Evolutionary conservation across 2,329 filamentous ascomycete species (phyloP).

Genomic region (Drechslerella dactyloides): DNA sequence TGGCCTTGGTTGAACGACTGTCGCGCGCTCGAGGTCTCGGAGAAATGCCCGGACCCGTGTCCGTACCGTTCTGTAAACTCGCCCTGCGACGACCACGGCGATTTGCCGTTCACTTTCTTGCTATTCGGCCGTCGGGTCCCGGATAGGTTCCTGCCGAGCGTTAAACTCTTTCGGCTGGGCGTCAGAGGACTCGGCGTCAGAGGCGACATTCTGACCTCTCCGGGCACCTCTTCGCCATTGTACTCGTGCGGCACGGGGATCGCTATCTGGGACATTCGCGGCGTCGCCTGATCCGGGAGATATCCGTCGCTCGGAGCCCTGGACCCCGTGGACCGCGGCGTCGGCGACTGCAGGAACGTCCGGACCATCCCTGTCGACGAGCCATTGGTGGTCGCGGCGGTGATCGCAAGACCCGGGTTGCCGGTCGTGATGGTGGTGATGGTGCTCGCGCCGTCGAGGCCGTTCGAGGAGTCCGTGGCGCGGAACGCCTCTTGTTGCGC

Average conservation of each 20-base stretch:
- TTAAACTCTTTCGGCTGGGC: slow-evolving; percentile 15
- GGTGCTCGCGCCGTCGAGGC: slow-evolving; percentile 13
- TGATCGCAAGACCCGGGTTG: too few species aligned
- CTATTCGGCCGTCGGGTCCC: slow-evolving; percentile 29
- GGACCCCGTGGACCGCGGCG: slow-evolving; percentile 34
- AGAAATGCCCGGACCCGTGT: slow-evolving; percentile 35
- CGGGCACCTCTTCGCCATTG: slow-evolving; percentile 16
- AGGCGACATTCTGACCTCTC: slow-evolving; percentile 28
- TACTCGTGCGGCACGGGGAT: slow-evolving; percentile 44
- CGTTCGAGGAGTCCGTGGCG: neutral
- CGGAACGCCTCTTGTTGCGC: slow-evolving; percentile 36
- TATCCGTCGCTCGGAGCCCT: slow-evolving; percentile 41
- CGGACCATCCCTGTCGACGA: slow-evolving; percentile 25
- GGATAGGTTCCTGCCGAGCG: slow-evolving; percentile 36
- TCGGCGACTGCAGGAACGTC: slow-evolving; percentile 45
- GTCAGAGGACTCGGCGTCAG: slow-evolving; percentile 38
- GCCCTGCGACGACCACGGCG: slow-evolving; percentile 28
- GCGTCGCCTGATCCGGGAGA: slow-evolving; percentile 27
- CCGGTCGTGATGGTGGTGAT: slow-evolving; percentile 19
- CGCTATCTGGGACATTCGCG: slow-evolving; percentile 32
- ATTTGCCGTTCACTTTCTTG: slow-evolving; percentile 27
- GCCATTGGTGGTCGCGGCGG: slow-evolving; percentile 9
- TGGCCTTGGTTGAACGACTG: slow-evolving; percentile 25
- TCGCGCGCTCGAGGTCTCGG: slow-evolving; percentile 34
- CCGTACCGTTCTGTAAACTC: slow-evolving; percentile 39